A percentile compares a stretch with the other conserved stretches of the same genome.
phyloP scores from a whole-genome alignment of 1,284 basidiomycete genomes.

The Veloboletus limbatus region DNA sequence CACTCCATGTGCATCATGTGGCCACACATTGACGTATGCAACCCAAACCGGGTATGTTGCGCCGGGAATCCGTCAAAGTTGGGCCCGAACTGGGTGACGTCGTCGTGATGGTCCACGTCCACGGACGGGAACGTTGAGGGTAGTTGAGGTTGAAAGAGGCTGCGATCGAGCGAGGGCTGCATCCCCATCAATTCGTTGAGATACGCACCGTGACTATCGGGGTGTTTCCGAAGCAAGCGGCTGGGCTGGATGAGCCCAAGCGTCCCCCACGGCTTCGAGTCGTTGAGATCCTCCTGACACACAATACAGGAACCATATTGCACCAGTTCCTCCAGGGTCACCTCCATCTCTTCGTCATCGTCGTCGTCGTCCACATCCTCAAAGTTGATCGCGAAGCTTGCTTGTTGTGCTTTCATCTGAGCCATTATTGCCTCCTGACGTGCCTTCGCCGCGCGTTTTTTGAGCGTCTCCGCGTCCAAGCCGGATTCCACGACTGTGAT shows the following conservation, averaged over 20 bases:
- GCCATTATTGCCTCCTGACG: constrained; percentile 89
- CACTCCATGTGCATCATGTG: constrained; percentile 98
- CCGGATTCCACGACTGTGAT: constrained; percentile 38
- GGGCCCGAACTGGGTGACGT: constrained; percentile 43
- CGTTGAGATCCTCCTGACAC: constrained; percentile 91
- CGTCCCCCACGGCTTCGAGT: constrained; percentile 76
- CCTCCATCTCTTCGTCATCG: constrained; percentile 57
- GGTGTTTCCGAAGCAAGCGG: constrained; percentile 77
- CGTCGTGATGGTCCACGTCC: constrained; percentile 47
- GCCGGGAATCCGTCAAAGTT: constrained; percentile 77
- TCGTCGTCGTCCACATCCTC: constrained; percentile 56
- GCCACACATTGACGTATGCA: constrained; percentile 88
- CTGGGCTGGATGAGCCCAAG: constrained; percentile 92
- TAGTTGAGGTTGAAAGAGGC: constrained; percentile 19
- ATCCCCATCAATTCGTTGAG: constrained; percentile 74
- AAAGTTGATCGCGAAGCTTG: constrained; percentile 77
- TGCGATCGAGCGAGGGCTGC: constrained; percentile 66
- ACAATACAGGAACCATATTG: constrained; percentile 93
- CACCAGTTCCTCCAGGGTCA: constrained; percentile 45
- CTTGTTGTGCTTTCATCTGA: constrained; percentile 90
- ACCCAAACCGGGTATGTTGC: constrained; percentile 75
- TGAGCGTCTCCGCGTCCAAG: constrained; percentile 61
- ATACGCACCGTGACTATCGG: constrained; percentile 65
- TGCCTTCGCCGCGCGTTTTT: constrained; percentile 79
- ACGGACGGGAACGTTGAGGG: constrained; percentile 52